Base-by-base conservation (phyloP, 1,139 yeast species). In the Candida tropicalis region DNA sequence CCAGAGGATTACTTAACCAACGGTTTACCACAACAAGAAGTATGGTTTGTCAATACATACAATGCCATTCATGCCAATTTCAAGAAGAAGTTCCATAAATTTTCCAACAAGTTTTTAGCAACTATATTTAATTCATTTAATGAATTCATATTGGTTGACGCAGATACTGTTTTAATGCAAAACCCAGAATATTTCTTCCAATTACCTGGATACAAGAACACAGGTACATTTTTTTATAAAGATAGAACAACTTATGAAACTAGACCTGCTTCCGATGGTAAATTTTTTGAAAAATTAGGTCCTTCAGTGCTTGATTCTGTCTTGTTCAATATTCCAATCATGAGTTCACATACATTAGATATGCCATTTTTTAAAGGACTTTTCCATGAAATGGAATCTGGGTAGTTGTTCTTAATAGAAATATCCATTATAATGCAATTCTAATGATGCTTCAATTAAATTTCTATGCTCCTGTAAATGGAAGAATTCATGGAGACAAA, bases 401-500 rank as follows among this genome's bases (percentile, higher is more conserved):
- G 84, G 54, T 78, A 27, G 78, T 79, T 1, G 64, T 77, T 2
- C 47, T 77, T 9, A 62, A 79, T 50, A 63, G 78, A 35, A 50
- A 50, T 3, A 58, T 54, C 15, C 80, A 78, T 53, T 68, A 77
- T 45, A 61, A 60, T 38, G 73, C 76, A 28, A 54, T 78, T 2
- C 47, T 79, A 7, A 61, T 75, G 47, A 70, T 81, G 50, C 56
- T 75, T 3, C 67, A 72, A 39, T 51, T 80, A 41, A 65, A 65
- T 42, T 65, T 75, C 40, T 68, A 70, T 50, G 58, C 55, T 8
- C 73, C 79, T 3, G 59, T 75, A 16, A 60, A 55, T 38, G 55
- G 66, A 24, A 63, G 77, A 49, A 61, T 76, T 3, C 75, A 77
- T 57, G 88, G 88, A 13, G 89, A 83, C 51, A 82, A 83, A 52